A percentile compares a stretch with the other conserved stretches of the same genome.
These are phyloP conservation scores for Leccinum disarticulatum DNA, from an alignment of 768 basidiomycete genomes.

Conservation along the genomic window DNA sequence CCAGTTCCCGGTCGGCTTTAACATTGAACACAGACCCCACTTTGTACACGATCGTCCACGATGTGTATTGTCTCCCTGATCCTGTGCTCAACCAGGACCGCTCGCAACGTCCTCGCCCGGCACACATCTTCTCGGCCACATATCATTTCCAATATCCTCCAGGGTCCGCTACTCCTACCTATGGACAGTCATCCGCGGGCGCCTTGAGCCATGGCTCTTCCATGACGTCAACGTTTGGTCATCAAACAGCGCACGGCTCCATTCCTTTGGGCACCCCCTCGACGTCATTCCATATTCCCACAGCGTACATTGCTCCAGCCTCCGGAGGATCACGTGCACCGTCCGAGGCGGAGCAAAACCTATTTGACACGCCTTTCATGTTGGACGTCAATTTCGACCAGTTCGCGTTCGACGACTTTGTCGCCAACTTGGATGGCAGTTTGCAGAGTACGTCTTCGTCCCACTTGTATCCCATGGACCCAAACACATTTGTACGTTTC, in stretches of 20 bases:
- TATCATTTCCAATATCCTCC: slow-evolving; percentile 54
- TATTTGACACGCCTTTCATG: slow-evolving; percentile 32
- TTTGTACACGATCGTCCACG: slow-evolving; percentile 64
- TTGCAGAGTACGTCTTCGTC: slow-evolving; percentile 26
- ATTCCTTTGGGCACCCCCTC: neutral
- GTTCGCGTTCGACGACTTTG: slow-evolving; percentile 27
- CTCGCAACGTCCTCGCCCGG: slow-evolving; percentile 25
- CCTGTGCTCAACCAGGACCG: slow-evolving; percentile 20
- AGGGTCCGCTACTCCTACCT: slow-evolving; percentile 4
- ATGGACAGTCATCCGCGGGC: slow-evolving; percentile 12
- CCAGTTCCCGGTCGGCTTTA: neutral
- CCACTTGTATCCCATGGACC: slow-evolving; percentile 30
- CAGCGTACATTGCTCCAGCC: neutral
- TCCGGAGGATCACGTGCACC: neutral
- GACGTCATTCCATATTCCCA: slow-evolving; percentile 10
- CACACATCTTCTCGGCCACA: slow-evolving; percentile 53
- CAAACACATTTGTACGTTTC: slow-evolving; percentile 37
- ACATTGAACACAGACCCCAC: slow-evolving; percentile 55
- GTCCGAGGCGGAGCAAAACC: slow-evolving; percentile 18
- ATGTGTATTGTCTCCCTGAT: slow-evolving; percentile 43
- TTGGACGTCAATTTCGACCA: slow-evolving; percentile 31
- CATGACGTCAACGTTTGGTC: slow-evolving; percentile 16
- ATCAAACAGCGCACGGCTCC: slow-evolving; percentile 4
- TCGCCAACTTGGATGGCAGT: slow-evolving; percentile 16
- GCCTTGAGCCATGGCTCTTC: slow-evolving; percentile 13